A percentile compares a stretch with the other conserved stretches of the same genome.
Evolutionary conservation across 31 red algal genomes (phyloP).

Genomic region (Endocladia muricata): DNA sequence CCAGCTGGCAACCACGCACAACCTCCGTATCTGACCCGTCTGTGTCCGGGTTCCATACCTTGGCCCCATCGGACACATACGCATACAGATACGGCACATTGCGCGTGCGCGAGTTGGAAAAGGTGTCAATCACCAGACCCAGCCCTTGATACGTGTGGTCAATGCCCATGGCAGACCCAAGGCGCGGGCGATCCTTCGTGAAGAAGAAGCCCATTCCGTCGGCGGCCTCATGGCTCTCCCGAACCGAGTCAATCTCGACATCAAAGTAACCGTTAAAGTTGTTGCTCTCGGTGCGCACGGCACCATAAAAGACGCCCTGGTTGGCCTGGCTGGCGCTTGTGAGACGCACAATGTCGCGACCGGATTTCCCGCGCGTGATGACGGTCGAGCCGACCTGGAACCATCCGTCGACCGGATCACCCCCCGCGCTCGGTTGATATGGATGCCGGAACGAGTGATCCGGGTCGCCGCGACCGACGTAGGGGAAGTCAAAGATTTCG

Average conservation of each 20-base stretch:
- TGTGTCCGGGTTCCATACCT: constrained; percentile 71
- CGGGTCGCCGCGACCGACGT: constrained; percentile 54
- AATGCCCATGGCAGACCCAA: constrained; percentile 75
- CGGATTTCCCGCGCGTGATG: constrained; percentile 30
- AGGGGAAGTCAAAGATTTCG: constrained; percentile 58
- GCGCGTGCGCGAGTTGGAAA: constrained; percentile 57
- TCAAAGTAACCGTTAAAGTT: constrained; percentile 87
- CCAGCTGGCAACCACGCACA: constrained; percentile 60
- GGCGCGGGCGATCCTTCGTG: constrained; percentile 34
- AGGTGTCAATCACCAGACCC: constrained; percentile 81
- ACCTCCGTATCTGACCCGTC: constrained; percentile 75
- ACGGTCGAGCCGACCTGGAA: constrained; percentile 53
- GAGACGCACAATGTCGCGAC: constrained; percentile 68
- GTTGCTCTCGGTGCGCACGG: constrained; percentile 32
- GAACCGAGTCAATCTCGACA: constrained; percentile 48
- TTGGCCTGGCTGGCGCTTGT: constrained; percentile 55
- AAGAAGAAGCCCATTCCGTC: constrained; percentile 88
- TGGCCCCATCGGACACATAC: constrained; percentile 71
- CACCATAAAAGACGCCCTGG: constrained; percentile 65
- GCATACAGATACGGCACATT: constrained; percentile 76
- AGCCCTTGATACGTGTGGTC: constrained; percentile 58
- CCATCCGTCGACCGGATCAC: constrained; percentile 63
- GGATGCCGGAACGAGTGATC: constrained; percentile 71
- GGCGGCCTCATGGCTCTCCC: constrained; percentile 51
- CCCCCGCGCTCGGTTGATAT: constrained; percentile 41